Base-by-base conservation (phyloP, 306 rosid genomes). In the Casuarina glauca region DNA sequence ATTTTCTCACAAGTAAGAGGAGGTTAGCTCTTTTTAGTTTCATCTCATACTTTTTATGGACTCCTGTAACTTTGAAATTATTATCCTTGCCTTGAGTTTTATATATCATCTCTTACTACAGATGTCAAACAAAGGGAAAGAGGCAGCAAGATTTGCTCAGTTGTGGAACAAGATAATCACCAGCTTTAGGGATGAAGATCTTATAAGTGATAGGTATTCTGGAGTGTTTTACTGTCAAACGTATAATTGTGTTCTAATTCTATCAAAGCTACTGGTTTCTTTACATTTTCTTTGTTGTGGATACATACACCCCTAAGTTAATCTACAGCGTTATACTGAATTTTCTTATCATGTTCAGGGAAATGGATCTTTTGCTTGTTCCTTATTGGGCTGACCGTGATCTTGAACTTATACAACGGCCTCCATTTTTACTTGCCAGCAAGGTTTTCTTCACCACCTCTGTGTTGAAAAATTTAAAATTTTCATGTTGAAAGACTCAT, bases 401-500 rank as follows among this genome's bases (percentile, higher is more conserved):
- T 79, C 74, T 94, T 87, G 96, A 87, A 69, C 87, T 92, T 74
- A 88, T 84, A 73, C 98, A 91, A 72, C 92, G 98, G 98, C 98
- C 98, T 73, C 98, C 97, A 10, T 95, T 95, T 89, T 87, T 95
- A 71, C 98, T 95, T 77, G 98, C 98, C 51, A 95, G 98, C 94
- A 95, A 90, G 97, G 98, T 26, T 81, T 79, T 77, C 80, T 77
- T 81, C 9, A 66, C 10, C 74, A 38, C 39, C 12, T 5, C 38
- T 72, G 32, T 45, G 68, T 49, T 26, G 55, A 50, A 45, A 79
- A 62, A 6, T 68, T 26, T 80, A 32, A 53, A 19, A 63, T 79
- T 67, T 74, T 73, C 54, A 35, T 80, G 61, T 64, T 41, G 55
- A 46, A 17, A n/a, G 64, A 53, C 7, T 71, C 51, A 83, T 68